Base-by-base conservation (phyloP, 495 filamentous ascomycete genomes). In the Daldinia childiae region DNA sequence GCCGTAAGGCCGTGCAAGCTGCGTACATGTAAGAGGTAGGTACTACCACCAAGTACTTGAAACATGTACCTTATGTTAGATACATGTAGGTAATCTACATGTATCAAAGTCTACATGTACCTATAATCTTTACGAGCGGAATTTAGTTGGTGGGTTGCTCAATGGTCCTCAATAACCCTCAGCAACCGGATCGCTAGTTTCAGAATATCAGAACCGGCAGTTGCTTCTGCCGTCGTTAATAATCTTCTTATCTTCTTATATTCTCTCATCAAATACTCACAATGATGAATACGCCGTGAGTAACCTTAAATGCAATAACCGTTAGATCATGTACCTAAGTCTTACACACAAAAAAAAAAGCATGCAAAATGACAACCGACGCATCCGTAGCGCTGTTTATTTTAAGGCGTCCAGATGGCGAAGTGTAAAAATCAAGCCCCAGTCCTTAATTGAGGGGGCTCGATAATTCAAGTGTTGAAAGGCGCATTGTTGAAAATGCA, bases 201-300 rank as follows among this genome's bases (percentile, higher is more conserved):
- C 54, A 36, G 17, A 57, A 36, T 36, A 32, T 57, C 54, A 36
- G 30, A 48, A 57, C 17, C 29, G 54, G 54, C 54, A 57, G 30
- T 57, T 57, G 54, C 29, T n/a, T 57, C 12, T 17, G 14, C 54
- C n/a, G 17, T 17, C 15, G 14, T 57, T 21, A 36, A 17, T 57
- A 30, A 7, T 36, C 8, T 57, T 57, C 3, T 21, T 3, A 1
- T n/a, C 12, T 54, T n/a, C 14, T 54, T 11, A 8, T n/a, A n/a
- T 29, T 54, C 26, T n/a, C 14, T 30, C 7, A 29, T 7, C 21
- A 15, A 21, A 21, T 21, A 19, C 34, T 36, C 2, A 1, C 2
- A 48, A 48, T 12, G 17, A 48, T 24, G 2, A 48, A 48, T 0
- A 48, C 17, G 43, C 19, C 17, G 14, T 29, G 30, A 54, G 24